phyloP scores from a whole-genome alignment of 306 rosid species.

The Citrullus amarus region DNA sequence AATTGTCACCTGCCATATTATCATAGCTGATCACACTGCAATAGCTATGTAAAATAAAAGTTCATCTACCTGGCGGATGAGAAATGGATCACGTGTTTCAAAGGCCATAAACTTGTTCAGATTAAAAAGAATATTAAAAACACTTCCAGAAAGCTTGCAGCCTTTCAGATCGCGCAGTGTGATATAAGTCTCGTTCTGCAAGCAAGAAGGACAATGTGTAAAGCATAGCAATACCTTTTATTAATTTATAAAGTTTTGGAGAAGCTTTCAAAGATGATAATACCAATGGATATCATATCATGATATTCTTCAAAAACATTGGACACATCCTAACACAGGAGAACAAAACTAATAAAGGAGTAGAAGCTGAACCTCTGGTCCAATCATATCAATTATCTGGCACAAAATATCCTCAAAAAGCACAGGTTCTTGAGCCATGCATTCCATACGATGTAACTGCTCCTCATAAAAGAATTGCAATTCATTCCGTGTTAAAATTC shows the following conservation, averaged over 20 bases:
- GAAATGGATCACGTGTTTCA: constrained; percentile 96
- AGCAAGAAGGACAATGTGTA: not conserved
- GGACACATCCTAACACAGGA: not conserved
- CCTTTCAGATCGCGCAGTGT: constrained; percentile 81
- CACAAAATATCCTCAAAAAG: constrained; percentile 97
- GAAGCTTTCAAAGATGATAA: not conserved
- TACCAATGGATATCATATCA: constrained; percentile 1
- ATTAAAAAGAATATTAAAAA: constrained; percentile 89
- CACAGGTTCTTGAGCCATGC: constrained; percentile 99
- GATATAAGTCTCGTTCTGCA: constrained; percentile 73
- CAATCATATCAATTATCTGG: constrained; percentile 94
- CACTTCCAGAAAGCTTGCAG: constrained; percentile 89
- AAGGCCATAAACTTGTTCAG: constrained; percentile 99
- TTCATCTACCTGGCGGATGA: constrained; percentile 86
- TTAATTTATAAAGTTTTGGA: not conserved
- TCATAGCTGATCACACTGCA: not conserved
- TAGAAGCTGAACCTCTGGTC: constrained; percentile 65
- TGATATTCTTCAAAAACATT: not conserved
- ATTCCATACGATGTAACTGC: constrained; percentile 98
- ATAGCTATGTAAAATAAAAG: not conserved
- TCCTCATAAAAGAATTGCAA: constrained; percentile 98
- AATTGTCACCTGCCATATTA: constrained; percentile 7
- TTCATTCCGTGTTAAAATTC: constrained; percentile 79
- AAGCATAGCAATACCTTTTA: not conserved
- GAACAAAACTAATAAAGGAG: constrained; percentile 10